These are phyloP conservation scores for Boletus insuetus DNA, from an alignment of 768 basidiomycete genomes.

Conservation along the genomic window DNA sequence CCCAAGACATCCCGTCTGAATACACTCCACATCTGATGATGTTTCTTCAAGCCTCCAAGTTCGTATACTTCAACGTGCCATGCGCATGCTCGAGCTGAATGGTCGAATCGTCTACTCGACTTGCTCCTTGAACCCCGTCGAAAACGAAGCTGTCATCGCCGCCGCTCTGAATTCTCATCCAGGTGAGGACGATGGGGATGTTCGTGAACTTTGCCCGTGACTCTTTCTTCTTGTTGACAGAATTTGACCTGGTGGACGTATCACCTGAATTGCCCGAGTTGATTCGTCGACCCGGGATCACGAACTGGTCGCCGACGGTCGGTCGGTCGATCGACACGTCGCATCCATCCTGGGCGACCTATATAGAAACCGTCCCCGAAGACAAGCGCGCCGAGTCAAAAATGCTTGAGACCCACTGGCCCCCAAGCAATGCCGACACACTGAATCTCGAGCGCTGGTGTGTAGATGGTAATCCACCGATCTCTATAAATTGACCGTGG, in stretches of 20 bases:
- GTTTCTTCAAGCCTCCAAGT: conserved; percentile 68
- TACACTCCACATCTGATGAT: conserved; percentile 1
- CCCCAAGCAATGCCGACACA: conserved; percentile 58
- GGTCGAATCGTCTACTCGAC: conserved; percentile 97
- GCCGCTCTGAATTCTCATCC: conserved; percentile 71
- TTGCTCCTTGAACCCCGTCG: conserved; percentile 93
- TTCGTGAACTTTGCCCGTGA: not conserved
- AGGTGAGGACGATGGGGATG: conserved; percentile 39
- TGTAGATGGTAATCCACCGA: conserved; percentile 12
- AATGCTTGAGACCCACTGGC: conserved; percentile 76
- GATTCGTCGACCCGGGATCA: conserved; percentile 71
- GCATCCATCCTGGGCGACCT: conserved; percentile 61
- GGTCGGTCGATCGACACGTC: conserved; percentile 49
- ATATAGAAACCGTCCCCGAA: conserved; percentile 48
- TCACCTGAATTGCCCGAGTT: conserved; percentile 71
- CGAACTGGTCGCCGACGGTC: conserved; percentile 73
- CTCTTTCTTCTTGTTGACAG: conserved; percentile 30
- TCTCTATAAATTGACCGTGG: not conserved
- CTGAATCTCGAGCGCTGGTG: conserved; percentile 76
- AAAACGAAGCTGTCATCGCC: conserved; percentile 95
- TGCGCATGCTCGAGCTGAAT: conserved; percentile 77
- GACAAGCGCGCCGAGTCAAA: conserved; percentile 52
- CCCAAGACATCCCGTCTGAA: not conserved
- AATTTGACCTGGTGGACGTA: conserved; percentile 79
- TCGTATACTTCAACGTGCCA: conserved; percentile 88